Evolutionary conservation across 108 stramenopile genomes (phyloP), one percentile per base, ranked within the genome.

Genomic region (Cylindrotheca closterium): DNA sequence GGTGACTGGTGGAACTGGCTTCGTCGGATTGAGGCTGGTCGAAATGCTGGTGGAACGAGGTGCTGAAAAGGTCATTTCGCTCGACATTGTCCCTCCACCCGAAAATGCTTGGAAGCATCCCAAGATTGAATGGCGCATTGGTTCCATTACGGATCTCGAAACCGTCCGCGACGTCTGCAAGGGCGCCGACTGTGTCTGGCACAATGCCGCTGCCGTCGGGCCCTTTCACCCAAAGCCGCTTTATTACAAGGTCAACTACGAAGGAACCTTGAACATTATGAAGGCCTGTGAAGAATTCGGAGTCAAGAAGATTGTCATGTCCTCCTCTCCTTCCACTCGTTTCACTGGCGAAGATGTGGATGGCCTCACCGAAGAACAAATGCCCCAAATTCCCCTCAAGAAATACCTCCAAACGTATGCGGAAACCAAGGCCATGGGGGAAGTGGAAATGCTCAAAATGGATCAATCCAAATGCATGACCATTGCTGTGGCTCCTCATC

Each of bases 1-100:
- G 37, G 98, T 99, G 15, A 99, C 98, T 0, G 98, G 98, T 34
- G 94, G 93, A 18, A 83, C 86, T 28, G 98, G 98, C 25, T 87
- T 99, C 59, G 95, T 95, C 23, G 98, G 98, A 19, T 81, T 62
- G 12, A 93, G 98, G 0, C 74, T 99, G 55, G 98, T 98, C 12
- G 98, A 99, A 87, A 98, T 99, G 96, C 77, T 98, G 33, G 71
- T 98, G 8, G 95, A 98, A 74, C 87, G 96, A 0, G 96, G 96
- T 23, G 96, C 95, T 22, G 53, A 65, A 30, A 82, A 76, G 10
- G 98, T 99, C 59, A 85, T 98, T 51, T 91, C 84, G n/a, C 95
- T 99, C 65, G 98, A 99, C 68, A 83, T 96, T 30, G 80, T 75
- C 17, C 71, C 85, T 0, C 93, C 93, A 10, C 37, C 37, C 7